phyloP scores from a whole-genome alignment of 345 rosid species.

The Eucalyptus camaldulensis region DNA sequence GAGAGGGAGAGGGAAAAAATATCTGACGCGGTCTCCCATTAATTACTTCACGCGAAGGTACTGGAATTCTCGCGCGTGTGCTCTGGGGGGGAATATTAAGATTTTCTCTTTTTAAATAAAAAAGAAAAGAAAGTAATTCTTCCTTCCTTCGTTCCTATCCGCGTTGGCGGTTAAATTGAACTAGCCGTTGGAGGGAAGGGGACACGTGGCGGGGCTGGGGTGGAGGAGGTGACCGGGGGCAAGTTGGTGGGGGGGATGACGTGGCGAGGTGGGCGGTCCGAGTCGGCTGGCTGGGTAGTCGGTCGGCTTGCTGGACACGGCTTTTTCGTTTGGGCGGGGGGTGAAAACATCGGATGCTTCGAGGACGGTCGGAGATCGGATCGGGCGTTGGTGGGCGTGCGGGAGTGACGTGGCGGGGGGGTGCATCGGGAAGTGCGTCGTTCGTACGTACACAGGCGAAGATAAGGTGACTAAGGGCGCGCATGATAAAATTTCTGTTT shows the following conservation, averaged over 20 bases:
- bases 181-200: slow-evolving; percentile 14
- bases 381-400: neutral
- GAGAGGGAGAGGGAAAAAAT: neutral
- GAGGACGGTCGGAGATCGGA: neutral
- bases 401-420: neutral
- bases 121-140: neutral
- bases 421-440: neutral
- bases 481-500: too few species aligned
- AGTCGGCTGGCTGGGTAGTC: slow-evolving; percentile 12
- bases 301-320: neutral
- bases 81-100: neutral
- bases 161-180: slow-evolving; percentile 18
- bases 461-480: neutral
- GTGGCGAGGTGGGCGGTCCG: slow-evolving; percentile 24
- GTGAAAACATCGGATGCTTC: neutral
- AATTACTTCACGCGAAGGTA: neutral
- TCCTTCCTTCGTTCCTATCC: neutral
- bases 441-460: neutral
- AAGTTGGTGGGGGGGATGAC: neutral
- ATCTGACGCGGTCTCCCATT: neutral
- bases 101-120: neutral
- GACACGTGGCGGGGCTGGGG: slow-evolving; percentile 24
- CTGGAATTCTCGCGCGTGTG: slow-evolving; percentile 4
- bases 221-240: neutral
- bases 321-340: neutral